These are phyloP conservation scores for Penicillium lividum DNA, from an alignment of 495 filamentous ascomycete genomes.

Conservation along the genomic window DNA sequence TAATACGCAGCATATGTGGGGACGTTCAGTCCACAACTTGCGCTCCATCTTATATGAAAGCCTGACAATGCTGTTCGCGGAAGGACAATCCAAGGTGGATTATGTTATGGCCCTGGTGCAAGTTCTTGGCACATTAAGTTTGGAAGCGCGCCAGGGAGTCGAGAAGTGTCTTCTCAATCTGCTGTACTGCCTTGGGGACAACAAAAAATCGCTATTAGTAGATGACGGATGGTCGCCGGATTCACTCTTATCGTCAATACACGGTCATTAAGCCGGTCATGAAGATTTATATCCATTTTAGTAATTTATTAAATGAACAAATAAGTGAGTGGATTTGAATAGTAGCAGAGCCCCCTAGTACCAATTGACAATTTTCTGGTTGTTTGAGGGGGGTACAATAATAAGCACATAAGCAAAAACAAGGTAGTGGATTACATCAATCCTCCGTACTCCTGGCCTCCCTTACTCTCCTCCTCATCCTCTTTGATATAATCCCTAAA, in stretches of 20 bases:
- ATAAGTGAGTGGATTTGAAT: no score
- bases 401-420: no score
- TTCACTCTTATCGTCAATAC: conserved; percentile 30
- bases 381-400: no score
- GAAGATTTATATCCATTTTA: no score
- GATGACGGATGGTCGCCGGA: conserved; percentile 30
- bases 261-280: conserved; percentile 15
- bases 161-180: conserved; percentile 35
- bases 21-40: conserved; percentile 19
- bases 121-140: conserved; percentile 24
- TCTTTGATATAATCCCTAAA: no score
- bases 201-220: conserved; percentile 4
- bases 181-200: conserved; percentile 18
- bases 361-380: no score
- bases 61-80: conserved; percentile 7
- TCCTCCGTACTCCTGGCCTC: no score
- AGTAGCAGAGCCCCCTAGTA: no score
- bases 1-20: conserved; percentile 13
- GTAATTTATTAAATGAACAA: no score
- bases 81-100: conserved; percentile 18
- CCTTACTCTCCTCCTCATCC: no score
- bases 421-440: no score
- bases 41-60: conserved; percentile 21
- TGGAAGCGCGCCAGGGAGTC: conserved; percentile 27
- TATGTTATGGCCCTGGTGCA: conserved; percentile 26